Base-by-base conservation (phyloP, 108 stramenopile species). In the Skeletonema menzelii region DNA sequence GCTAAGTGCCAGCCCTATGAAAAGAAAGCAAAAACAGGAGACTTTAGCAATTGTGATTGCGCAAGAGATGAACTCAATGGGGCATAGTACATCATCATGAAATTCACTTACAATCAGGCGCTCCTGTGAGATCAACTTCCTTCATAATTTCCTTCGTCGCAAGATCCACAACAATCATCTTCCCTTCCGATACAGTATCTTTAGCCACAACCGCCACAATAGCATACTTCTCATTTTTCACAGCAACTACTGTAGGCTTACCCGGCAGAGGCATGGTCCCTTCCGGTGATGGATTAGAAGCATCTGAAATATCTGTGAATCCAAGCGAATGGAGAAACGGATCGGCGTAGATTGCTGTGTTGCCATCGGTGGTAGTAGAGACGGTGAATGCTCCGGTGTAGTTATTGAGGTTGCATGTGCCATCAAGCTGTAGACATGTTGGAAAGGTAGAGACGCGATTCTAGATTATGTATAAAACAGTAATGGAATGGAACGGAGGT, bases 191-290 rank as follows among this genome's bases (percentile, higher is more conserved):
- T 53, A 84, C 72, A 17, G 79, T 61, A 49, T 69, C 69, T 56
- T 72, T 70, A 5, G 91, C 88, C 49, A 85, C 84, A 63, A 86
- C 85, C 28, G 31, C 79, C 10, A 82, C 88, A 12, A 87, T 65
- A 27, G 71, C 86, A 44, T 75, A 77, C 27, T 86, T 69, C 12
- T 46, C 17, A 46, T 73, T 83, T 12, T 75, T 63, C 8, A 90
- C 69, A 37, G 73, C 70, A n/a, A 87, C 86, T 24, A 81, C 77
- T 11, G 91, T 93, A 14, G 89, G 87, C 73, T 93, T 88, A 8
- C 91, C 91, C 19, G 74, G 72, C 0, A 87, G 24, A 55, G 63
- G 63, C 19, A 88, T 46, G 17, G 44, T 57, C 10, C 86, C 86
- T 27, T 24, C 44, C 3, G 69, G 61, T 3, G 61, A n/a, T 15